phyloP scores from a whole-genome alignment of 106 monocot genomes.

The Dendrobium catenatum region DNA sequence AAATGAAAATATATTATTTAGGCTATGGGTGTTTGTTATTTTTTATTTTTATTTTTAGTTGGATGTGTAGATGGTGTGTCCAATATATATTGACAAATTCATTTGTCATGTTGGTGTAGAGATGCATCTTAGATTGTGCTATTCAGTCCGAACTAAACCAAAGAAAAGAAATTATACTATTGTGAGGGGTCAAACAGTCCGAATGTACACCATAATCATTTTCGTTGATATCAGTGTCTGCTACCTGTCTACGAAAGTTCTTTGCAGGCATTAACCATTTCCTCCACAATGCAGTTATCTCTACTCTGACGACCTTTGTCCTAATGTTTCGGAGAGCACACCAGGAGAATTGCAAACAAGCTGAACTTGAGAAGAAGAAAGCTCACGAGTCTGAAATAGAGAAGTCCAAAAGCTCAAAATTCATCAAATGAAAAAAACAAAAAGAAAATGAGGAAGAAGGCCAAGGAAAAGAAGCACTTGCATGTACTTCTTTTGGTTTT shows the following conservation, averaged over 20 bases:
- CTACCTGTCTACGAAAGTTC: not conserved
- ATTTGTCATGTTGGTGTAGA: too few relatives aligned
- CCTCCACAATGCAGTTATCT: constrained; percentile 29
- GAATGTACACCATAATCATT: not conserved
- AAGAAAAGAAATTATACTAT: too few relatives aligned
- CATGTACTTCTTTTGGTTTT: not conserved
- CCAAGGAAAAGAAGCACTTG: not conserved
- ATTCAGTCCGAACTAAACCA: too few relatives aligned
- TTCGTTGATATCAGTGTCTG: not conserved
- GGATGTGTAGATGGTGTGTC: too few relatives aligned
- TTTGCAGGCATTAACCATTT: not conserved
- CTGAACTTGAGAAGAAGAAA: constrained; percentile 49
- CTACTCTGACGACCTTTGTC: constrained; percentile 38
- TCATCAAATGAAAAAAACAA: constrained; percentile 13
- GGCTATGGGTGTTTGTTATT: too few relatives aligned
- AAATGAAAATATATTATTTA: too few relatives aligned
- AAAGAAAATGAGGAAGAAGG: not conserved
- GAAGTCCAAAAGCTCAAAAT: constrained; percentile 20
- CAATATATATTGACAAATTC: too few relatives aligned
- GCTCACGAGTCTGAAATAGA: constrained; percentile 39
- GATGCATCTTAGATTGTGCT: too few relatives aligned
- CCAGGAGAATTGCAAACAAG: constrained; percentile 54
- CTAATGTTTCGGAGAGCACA: constrained; percentile 36
- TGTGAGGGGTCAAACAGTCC: too few relatives aligned
- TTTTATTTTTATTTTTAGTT: too few relatives aligned